Percentiles rank a stretch among this genome's conserved stretches.
These are phyloP conservation scores for Dictyostelium gargantuum DNA, from an alignment of 208 protist species.

Conservation along the genomic window DNA sequence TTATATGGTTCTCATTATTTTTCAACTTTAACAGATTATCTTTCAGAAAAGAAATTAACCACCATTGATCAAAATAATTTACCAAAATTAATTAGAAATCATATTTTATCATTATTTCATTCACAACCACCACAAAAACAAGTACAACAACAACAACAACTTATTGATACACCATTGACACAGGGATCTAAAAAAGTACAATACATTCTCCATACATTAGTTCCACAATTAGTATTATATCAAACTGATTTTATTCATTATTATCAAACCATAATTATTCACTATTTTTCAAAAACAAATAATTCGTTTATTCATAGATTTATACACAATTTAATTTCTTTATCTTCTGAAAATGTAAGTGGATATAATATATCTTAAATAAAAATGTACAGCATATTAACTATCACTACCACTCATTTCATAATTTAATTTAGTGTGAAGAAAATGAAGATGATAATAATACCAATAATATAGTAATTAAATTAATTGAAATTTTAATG, in stretches of 20 bases:
- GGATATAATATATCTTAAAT: too few relatives aligned
- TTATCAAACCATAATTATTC: neutral
- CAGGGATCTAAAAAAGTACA: neutral
- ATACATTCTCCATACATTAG: neutral
- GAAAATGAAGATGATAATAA: neutral
- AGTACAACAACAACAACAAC: neutral
- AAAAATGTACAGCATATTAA: too few relatives aligned
- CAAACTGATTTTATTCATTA: neutral
- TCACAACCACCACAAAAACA: neutral
- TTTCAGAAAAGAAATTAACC: neutral
- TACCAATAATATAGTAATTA: neutral
- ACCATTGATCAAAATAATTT: neutral
- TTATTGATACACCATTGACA: neutral
- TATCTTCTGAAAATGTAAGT: neutral
- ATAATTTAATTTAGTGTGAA: neutral
- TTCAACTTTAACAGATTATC: neutral
- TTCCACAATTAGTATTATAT: neutral
- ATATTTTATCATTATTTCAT: constrained; percentile 1
- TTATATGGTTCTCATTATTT: too few relatives aligned
- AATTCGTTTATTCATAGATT: constrained; percentile 9
- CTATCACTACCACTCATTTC: neutral
- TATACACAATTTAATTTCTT: constrained; percentile 23
- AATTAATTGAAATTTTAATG: neutral
- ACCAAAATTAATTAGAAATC: neutral
- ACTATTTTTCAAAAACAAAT: neutral